These are phyloP conservation scores for Lentinus brumalis DNA, from an alignment of 768 basidiomycete species.

Conservation along the genomic window DNA sequence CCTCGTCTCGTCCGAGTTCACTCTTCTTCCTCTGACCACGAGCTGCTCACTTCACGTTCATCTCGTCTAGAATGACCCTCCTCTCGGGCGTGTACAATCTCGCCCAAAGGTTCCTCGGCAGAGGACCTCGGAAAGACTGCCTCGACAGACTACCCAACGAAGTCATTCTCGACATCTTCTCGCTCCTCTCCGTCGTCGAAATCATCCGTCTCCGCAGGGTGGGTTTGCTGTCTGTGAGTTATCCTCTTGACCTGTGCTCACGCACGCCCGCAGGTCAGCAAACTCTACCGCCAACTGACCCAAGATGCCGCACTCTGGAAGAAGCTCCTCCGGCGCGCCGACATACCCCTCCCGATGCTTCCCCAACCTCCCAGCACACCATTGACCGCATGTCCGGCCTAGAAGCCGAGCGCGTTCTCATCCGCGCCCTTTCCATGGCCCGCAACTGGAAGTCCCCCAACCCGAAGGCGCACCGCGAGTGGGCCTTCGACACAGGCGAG, in stretches of 20 bases:
- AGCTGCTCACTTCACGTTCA: too few relatives aligned
- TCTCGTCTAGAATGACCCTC: too few relatives aligned
- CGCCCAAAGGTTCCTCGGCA: too few relatives aligned
- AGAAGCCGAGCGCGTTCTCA: constrained; percentile 58
- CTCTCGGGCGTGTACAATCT: too few relatives aligned
- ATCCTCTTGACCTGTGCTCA: too few relatives aligned
- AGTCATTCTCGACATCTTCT: too few relatives aligned
- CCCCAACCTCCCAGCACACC: constrained; percentile 58
- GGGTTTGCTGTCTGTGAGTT: neutral
- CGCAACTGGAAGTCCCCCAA: constrained; percentile 54
- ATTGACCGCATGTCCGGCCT: constrained; percentile 34
- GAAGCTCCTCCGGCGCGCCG: constrained; percentile 54
- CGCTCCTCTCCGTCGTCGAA: neutral
- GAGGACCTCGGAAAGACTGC: too few relatives aligned
- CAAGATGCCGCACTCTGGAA: constrained; percentile 74
- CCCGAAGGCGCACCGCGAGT: constrained; percentile 34
- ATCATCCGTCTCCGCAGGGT: neutral
- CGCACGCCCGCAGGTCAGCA: constrained; percentile 48
- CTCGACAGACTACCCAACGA: too few relatives aligned
- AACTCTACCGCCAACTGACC: constrained; percentile 59
- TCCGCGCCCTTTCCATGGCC: constrained; percentile 59
- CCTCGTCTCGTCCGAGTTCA: too few relatives aligned
- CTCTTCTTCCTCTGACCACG: too few relatives aligned
- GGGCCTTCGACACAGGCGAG: constrained; percentile 28
- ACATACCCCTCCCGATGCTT: constrained; percentile 59